A percentile compares a stretch with the other conserved stretches of the same genome.
phyloP scores from a whole-genome alignment of 805 yeast genomes.

The Cyberlindnera suaveolens region DNA sequence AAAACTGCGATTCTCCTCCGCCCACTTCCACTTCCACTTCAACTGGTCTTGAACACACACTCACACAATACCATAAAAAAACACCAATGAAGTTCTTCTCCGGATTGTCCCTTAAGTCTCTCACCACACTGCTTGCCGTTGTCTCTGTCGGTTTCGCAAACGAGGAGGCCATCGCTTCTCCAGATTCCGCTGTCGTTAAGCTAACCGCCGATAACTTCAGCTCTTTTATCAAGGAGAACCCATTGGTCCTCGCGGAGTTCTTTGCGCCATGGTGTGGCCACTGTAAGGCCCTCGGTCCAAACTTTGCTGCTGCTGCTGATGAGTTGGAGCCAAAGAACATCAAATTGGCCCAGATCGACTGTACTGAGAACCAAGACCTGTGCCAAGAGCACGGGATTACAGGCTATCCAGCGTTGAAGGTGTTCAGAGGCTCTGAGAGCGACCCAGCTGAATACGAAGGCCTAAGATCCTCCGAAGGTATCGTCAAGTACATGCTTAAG shows the following conservation, averaged over 20 bases:
- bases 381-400: constrained; percentile 62
- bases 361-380: constrained; percentile 70
- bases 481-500: constrained; percentile 72
- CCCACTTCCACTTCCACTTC: neutral
- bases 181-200: constrained; percentile 82
- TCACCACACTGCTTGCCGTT: constrained; percentile 37
- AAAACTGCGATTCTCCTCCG: neutral
- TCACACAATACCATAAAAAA: neutral
- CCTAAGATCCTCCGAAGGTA: constrained; percentile 75
- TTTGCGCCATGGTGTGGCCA: constrained; percentile 99
- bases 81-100: constrained; percentile 32
- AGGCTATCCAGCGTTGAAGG: constrained; percentile 83
- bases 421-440: constrained; percentile 46
- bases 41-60: neutral
- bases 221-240: constrained; percentile 60
- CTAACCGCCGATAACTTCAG: constrained; percentile 62
- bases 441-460: constrained; percentile 69
- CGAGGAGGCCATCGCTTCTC: constrained; percentile 63
- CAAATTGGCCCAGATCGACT: constrained; percentile 77
- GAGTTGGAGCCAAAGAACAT: constrained; percentile 52
- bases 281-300: constrained; percentile 84
- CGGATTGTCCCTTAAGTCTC: constrained; percentile 28
- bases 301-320: constrained; percentile 69
- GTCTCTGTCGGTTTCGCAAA: constrained; percentile 30
- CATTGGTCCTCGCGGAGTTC: constrained; percentile 79